Evolutionary conservation across 2,329 filamentous ascomycete species (phyloP), one percentile per base, ranked within the genome.

Genomic region (Fusarium pseudoanthophilum): DNA sequence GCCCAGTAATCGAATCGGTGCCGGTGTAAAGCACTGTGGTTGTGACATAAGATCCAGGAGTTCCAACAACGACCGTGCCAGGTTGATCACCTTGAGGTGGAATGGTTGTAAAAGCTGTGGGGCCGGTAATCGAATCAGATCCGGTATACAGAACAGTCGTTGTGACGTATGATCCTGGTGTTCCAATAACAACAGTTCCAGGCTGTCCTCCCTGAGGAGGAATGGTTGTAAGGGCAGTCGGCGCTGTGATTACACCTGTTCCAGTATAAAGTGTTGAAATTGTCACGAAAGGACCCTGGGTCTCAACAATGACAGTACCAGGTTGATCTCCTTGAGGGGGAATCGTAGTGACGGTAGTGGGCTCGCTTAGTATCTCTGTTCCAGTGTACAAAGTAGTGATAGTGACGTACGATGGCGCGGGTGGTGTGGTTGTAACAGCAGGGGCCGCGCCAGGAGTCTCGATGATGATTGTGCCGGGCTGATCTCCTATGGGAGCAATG

Each of bases 381-480:
- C 71, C 71, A 11, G 43, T 71, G 24, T 74, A 69, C 4, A 45
- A n/a, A 16, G 46, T 69, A 8, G 66, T 69, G 16, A 57, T 37
- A 14, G 69, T 72, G 21, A 73, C 49, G 16, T 72, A 72, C 10
- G 66, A 69, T 16, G 49, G 66, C 11, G 51, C 59, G 13, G 66
- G 71, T 11, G 61, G 56, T 36, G 68, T 67, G 4, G 61, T 73
- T 5, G 70, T 71, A 7, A 73, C 26, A 16, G 37, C 61, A 15
- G 69, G 52, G 16, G 49, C 56, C 15, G 56, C 51, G 11, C 59
- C 63, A 14, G 56, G 65, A 5, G 65, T 68, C 48, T 68, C 65
- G 9, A 68, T 40, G 26, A 68, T 55, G n/a, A 68, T 42, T 16
- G 69, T 72, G 4, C 70, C 70, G 11, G 69, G 69, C 24, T 70